These are phyloP conservation scores for Harringtonia lauricola DNA, from an alignment of 2,329 filamentous ascomycete genomes.

Conservation along the genomic window DNA sequence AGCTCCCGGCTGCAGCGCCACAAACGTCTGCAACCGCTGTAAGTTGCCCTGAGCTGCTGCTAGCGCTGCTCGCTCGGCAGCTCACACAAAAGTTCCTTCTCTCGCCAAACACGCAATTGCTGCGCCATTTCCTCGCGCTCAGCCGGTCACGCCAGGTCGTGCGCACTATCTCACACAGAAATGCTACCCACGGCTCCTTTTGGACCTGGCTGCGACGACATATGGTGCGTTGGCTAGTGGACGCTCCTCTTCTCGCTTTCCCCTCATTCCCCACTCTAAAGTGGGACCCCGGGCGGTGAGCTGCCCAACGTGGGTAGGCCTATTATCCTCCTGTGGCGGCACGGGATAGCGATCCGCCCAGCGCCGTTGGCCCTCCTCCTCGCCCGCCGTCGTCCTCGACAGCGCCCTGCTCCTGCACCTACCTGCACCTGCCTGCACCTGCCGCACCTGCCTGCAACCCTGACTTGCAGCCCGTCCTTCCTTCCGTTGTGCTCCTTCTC, in stretches of 20 bases:
- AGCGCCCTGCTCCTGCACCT: too few relatives aligned
- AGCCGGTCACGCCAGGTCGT: background rate
- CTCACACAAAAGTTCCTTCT: too few relatives aligned
- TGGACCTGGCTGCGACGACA: background rate
- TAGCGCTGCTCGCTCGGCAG: too few relatives aligned
- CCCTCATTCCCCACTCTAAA: background rate
- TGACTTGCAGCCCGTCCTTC: too few relatives aligned
- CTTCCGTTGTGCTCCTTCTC: too few relatives aligned
- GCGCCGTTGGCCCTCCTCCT: too few relatives aligned
- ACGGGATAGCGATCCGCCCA: too few relatives aligned
- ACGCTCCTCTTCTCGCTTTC: background rate
- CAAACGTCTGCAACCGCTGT: background rate
- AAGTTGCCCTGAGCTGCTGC: too few relatives aligned
- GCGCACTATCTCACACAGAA: too few relatives aligned
- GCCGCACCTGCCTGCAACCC: too few relatives aligned
- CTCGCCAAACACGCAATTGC: background rate
- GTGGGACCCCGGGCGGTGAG: background rate
- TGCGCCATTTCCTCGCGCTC: background rate
- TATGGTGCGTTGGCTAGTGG: background rate
- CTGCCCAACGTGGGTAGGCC: background rate
- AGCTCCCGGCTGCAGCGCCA: slow-evolving; percentile 1
- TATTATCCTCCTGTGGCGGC: background rate
- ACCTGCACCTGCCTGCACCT: too few relatives aligned
- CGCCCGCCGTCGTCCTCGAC: too few relatives aligned
- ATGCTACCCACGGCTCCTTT: background rate